A percentile compares a stretch with the other conserved stretches of the same genome.
Conservation (phyloP, 805 yeast species). For the Saccharomycopsis microspora region DNA sequence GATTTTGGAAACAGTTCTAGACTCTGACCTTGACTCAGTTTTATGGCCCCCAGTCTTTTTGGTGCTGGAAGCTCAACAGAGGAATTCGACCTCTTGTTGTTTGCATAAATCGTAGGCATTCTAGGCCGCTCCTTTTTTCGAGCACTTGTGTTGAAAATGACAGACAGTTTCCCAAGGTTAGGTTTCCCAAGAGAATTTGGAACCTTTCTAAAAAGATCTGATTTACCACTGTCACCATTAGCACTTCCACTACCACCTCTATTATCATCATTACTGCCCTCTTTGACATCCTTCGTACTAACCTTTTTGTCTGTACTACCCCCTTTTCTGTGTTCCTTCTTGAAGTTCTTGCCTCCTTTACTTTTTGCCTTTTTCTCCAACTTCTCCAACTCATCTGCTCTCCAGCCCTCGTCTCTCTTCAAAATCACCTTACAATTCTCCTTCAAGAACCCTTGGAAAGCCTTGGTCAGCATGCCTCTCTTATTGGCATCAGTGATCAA, state of each 20-base stretch:
- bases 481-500: conserved; percentile 54
- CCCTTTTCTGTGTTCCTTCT: neutral
- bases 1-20: too few relatives aligned
- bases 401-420: neutral
- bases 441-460: conserved; percentile 13
- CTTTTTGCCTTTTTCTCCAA: neutral
- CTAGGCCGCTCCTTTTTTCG: too few relatives aligned
- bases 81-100: too few relatives aligned
- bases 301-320: too few relatives aligned
- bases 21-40: too few relatives aligned
- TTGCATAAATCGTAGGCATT: too few relatives aligned
- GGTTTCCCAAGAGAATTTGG: too few relatives aligned
- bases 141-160: too few relatives aligned
- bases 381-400: neutral
- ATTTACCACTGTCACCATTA: neutral
- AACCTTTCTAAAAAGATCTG: too few relatives aligned
- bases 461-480: conserved; percentile 24
- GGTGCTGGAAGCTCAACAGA: too few relatives aligned
- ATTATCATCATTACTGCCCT: neutral
- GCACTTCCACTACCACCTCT: neutral
- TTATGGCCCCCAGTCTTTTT: too few relatives aligned
- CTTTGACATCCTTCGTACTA: neutral
- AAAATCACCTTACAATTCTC: neutral
- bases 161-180: too few relatives aligned
- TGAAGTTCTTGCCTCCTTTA: neutral